Conservation (phyloP, 768 basidiomycete genomes). For the Boletus subcaerulescens region DNA sequence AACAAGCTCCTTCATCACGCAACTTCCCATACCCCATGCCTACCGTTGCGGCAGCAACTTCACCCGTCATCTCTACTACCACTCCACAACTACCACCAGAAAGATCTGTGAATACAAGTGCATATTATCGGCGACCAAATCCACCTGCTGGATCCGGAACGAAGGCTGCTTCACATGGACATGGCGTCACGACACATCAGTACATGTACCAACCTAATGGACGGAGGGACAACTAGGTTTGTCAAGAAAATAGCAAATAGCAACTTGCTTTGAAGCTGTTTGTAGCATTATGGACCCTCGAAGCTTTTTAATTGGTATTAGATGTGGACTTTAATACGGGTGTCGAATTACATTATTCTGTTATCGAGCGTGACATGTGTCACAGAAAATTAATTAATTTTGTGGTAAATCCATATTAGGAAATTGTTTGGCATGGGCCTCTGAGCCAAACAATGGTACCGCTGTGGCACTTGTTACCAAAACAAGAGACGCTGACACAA, state of each 20-base stretch:
- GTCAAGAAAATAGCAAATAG: too few species aligned
- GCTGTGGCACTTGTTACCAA: slow-evolving; percentile 15
- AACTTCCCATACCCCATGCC: slow-evolving; percentile 70
- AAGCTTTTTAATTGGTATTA: not conserved
- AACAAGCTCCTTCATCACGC: slow-evolving; percentile 24
- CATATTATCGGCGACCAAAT: slow-evolving; percentile 55
- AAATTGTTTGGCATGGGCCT: slow-evolving; percentile 28
- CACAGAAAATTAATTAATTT: slow-evolving; percentile 8
- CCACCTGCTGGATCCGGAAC: slow-evolving; percentile 21
- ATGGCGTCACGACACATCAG: slow-evolving; percentile 35
- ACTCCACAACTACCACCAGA: slow-evolving; percentile 37
- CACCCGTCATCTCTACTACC: slow-evolving; percentile 50
- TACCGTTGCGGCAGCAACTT: slow-evolving; percentile 60
- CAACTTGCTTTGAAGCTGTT: slow-evolving; percentile 3
- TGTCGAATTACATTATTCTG: slow-evolving; percentile 17
- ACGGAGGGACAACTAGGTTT: slow-evolving; percentile 25
- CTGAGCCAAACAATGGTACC: slow-evolving; percentile 20
- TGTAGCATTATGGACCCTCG: slow-evolving; percentile 3
- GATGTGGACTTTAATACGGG: not conserved
- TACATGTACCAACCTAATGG: slow-evolving; percentile 50
- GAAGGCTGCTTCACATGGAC: slow-evolving; percentile 23
- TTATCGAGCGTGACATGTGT: slow-evolving; percentile 20
- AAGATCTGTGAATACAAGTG: slow-evolving; percentile 31
- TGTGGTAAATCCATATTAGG: not conserved
- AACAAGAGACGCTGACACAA: slow-evolving; percentile 26